Conservation (phyloP, 768 basidiomycete species). For the Glaciozyma antarctica region DNA sequence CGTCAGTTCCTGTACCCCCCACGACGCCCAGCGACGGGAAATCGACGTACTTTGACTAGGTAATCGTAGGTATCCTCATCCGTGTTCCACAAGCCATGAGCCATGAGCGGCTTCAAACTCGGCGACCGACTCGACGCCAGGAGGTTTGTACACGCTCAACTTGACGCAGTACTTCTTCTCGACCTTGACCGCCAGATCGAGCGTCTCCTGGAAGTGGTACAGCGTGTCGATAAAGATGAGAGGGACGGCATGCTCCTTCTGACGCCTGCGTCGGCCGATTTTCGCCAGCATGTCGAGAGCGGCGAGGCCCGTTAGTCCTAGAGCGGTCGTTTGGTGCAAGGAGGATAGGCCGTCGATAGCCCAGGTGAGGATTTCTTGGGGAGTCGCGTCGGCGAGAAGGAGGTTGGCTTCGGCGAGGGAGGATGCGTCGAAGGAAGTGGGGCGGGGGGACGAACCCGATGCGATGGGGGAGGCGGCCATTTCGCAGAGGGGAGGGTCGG, state of each 20-base stretch:
- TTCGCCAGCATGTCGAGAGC: slow-evolving; percentile 90
- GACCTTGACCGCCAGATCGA: slow-evolving; percentile 76
- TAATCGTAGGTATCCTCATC: slow-evolving; percentile 86
- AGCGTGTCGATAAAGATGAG: slow-evolving; percentile 95
- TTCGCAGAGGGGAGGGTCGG: background rate
- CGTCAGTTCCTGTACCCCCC: background rate
- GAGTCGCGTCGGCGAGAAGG: slow-evolving; percentile 59
- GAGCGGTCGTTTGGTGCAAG: slow-evolving; percentile 88
- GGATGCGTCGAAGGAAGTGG: slow-evolving; percentile 12
- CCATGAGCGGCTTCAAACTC: slow-evolving; percentile 78
- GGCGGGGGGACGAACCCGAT: background rate
- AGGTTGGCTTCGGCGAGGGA: slow-evolving; percentile 51
- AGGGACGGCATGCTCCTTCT: slow-evolving; percentile 43
- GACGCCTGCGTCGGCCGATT: slow-evolving; percentile 16
- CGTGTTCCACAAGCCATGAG: slow-evolving; percentile 69
- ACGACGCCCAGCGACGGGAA: background rate
- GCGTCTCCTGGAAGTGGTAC: slow-evolving; percentile 88
- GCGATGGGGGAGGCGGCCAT: background rate
- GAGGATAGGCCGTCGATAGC: slow-evolving; percentile 66
- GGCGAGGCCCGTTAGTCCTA: slow-evolving; percentile 88
- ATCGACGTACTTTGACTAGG: slow-evolving; percentile 63
- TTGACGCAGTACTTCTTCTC: slow-evolving; percentile 61
- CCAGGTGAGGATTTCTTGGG: slow-evolving; percentile 81
- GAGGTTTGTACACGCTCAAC: slow-evolving; percentile 70
- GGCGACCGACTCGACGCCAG: slow-evolving; percentile 53